Base-by-base conservation (phyloP, 164 flowering plant genomes). In the Piper betle region DNA sequence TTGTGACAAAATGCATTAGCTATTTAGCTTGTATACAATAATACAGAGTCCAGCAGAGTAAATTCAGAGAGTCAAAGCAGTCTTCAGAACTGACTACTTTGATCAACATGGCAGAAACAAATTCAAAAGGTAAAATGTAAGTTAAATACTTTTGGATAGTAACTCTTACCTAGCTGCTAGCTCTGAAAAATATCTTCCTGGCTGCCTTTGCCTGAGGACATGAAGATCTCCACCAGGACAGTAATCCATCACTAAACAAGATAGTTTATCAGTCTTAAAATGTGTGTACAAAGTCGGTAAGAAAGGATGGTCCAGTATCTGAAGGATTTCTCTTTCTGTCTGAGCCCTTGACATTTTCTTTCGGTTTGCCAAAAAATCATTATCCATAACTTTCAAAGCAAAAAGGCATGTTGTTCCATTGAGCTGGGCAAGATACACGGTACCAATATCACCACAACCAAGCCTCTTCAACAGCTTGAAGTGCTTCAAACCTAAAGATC, bases 161-260 rank as follows among this genome's bases (percentile, higher is more conserved):
- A 20, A 60, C 53, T 2, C 76, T 25, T 25, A 87, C 97, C 96
- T 83, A 58, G 82, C 85, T 60, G 93, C 86, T 69, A 75, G 81
- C 70, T 91, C 97, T 18, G 84, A 69, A 71, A 91, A 91, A 70
- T 73, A 62, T 63, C 77, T 71, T 61, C 64, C 58, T 0, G 80
- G 79, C 69, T 88, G 97, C 76, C 67, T 83, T 66, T 91, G 97
- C 39, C 97, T 75, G 48, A 91, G 78, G 55, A 84, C 85, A 71
- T 91, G 96, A 62, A 91, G 69, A 75, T 91, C 97, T 53, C 97
- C 95, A 62, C 92, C 92, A 15, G 87, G 87, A 74, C 97, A 90
- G 68, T 84, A 87, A 68, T 90, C 97, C 87, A 83, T 91, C 58
- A 88, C 91, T 68, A 91, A 76, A 73, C 93, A 88, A 5, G 87